These are phyloP conservation scores for Fomitopsis schrenkii DNA, from an alignment of 1,284 basidiomycete species.

Conservation along the genomic window DNA sequence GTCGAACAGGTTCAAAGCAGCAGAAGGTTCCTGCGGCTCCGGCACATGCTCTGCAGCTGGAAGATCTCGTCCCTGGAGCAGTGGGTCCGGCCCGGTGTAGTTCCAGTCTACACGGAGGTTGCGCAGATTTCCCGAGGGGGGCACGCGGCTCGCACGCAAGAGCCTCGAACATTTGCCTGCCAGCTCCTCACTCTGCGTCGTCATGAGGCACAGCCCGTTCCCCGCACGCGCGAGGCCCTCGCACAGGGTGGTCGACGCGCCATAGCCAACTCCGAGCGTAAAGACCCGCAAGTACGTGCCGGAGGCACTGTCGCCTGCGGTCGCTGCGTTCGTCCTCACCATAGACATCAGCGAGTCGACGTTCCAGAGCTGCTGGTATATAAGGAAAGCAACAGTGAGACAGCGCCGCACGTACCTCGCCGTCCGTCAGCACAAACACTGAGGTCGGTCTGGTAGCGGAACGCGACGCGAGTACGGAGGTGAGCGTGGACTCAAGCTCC, in stretches of 20 bases:
- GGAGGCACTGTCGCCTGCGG: constrained; percentile 1
- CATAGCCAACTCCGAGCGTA: constrained; percentile 49
- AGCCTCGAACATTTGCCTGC: constrained; percentile 43
- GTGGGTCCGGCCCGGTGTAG: background rate
- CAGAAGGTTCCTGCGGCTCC: background rate
- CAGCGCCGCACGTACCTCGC: constrained; percentile 29
- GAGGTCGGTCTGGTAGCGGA: constrained; percentile 33
- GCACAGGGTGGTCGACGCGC: constrained; percentile 46
- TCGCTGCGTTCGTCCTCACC: constrained; percentile 16
- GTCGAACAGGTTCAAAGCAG: background rate
- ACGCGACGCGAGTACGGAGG: constrained; percentile 29
- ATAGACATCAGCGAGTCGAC: constrained; percentile 18
- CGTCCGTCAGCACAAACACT: constrained; percentile 54
- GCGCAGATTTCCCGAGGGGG: constrained; percentile 34
- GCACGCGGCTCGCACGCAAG: constrained; percentile 43
- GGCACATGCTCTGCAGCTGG: background rate
- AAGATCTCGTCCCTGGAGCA: background rate
- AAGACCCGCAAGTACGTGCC: constrained; percentile 43
- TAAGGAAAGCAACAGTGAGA: background rate
- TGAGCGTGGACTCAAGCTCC: constrained; percentile 38
- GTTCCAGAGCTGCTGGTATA: constrained; percentile 24
- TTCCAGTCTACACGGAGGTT: constrained; percentile 47
- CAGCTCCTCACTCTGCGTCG: constrained; percentile 41
- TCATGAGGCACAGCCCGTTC: constrained; percentile 44
- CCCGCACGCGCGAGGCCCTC: constrained; percentile 47